Percentiles rank a stretch among this genome's conserved stretches.
Conservation (phyloP, 139 green algal species). For the Chlamydomonas applanata region DNA sequence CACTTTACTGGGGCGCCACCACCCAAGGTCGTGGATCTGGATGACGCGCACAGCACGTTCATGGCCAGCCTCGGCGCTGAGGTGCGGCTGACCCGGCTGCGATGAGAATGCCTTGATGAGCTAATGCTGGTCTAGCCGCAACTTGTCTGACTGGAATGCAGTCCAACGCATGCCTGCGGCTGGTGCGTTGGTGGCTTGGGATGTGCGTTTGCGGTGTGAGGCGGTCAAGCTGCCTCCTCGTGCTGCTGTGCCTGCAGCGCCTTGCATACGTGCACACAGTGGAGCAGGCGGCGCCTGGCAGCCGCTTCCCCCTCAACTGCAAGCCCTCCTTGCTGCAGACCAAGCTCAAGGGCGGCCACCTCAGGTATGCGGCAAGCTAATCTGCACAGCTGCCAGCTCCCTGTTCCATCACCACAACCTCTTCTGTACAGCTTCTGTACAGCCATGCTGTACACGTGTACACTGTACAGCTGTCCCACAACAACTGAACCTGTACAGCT, state of each 20-base stretch:
- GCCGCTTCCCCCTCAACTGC: constrained; percentile 26
- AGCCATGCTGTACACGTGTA: too few relatives aligned
- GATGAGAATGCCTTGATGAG: too few relatives aligned
- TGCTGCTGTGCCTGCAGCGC: background rate
- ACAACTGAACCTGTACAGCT: too few relatives aligned
- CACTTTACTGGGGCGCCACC: background rate
- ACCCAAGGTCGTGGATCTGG: constrained; percentile 25
- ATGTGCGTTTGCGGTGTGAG: too few relatives aligned
- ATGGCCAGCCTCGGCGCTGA: background rate
- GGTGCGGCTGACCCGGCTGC: background rate
- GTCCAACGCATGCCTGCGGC: background rate
- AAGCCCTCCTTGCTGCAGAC: constrained; percentile 38
- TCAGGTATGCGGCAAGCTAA: constrained; percentile 36
- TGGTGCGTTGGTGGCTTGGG: too few relatives aligned
- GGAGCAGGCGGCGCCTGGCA: constrained; percentile 28
- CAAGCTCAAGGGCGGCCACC: constrained; percentile 40
- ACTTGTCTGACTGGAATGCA: too few relatives aligned
- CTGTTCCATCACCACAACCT: too few relatives aligned
- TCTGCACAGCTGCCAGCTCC: too few relatives aligned
- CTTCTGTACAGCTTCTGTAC: too few relatives aligned
- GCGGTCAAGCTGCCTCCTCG: too few relatives aligned
- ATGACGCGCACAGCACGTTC: constrained; percentile 7
- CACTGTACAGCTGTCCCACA: too few relatives aligned
- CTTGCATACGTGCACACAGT: constrained; percentile 28
- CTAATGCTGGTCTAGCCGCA: background rate